Evolutionary conservation across 2,329 filamentous ascomycete species (phyloP).

Genomic region (Ascochyta clinopodiicola): DNA sequence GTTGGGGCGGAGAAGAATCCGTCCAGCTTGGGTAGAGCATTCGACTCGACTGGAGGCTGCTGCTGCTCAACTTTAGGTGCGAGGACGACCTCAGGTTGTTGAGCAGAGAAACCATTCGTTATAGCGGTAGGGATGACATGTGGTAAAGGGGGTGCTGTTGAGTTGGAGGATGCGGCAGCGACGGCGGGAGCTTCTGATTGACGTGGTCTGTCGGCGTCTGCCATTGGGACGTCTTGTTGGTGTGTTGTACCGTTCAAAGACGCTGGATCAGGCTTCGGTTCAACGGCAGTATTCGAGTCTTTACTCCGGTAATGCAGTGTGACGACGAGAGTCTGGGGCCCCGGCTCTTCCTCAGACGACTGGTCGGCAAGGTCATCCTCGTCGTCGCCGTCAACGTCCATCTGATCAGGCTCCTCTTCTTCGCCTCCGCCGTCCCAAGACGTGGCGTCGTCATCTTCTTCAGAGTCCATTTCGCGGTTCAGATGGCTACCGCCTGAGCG

Average conservation of each 20-base stretch:
- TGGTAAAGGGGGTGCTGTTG: background rate
- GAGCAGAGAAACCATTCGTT: constrained; percentile 16
- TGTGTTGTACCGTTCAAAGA: background rate
- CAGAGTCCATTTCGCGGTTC: constrained; percentile 59
- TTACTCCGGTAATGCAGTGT: constrained; percentile 61
- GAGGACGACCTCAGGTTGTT: background rate
- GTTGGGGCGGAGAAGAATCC: constrained; percentile 31
- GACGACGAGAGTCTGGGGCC: constrained; percentile 70
- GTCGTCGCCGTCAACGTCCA: constrained; percentile 66
- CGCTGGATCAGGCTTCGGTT: background rate
- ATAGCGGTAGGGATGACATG: background rate
- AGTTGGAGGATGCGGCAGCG: background rate
- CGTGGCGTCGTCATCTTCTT: constrained; percentile 69
- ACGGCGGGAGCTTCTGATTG: constrained; percentile 1
- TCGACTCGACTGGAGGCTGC: constrained; percentile 8
- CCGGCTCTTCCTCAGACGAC: constrained; percentile 48
- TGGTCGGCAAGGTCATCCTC: constrained; percentile 49
- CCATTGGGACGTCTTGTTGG: background rate
- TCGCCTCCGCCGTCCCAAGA: constrained; percentile 77
- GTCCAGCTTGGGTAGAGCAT: constrained; percentile 16
- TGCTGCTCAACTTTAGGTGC: constrained; percentile 9
- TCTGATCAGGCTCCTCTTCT: constrained; percentile 61
- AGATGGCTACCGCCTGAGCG: constrained; percentile 31
- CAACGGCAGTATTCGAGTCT: background rate
- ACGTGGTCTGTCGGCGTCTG: background rate